phyloP scores from a whole-genome alignment of 495 filamentous ascomycete genomes.

The Pseudomonodictys pantanalensis region DNA sequence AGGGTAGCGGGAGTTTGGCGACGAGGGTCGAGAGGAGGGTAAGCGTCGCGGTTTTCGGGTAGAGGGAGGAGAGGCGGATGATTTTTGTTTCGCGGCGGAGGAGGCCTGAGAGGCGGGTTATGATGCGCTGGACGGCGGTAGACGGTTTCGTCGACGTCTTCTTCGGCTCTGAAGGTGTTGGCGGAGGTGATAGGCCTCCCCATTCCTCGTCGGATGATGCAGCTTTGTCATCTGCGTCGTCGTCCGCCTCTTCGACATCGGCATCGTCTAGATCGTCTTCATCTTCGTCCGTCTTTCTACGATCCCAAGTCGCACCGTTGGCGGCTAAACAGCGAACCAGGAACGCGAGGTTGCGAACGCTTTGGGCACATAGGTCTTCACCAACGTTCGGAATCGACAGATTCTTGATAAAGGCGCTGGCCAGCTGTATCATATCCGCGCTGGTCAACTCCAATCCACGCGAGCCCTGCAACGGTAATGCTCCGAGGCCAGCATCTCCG shows the following conservation, averaged over 20 bases:
- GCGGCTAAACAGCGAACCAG: constrained; percentile 65
- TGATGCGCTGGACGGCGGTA: constrained; percentile 66
- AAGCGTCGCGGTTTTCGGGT: constrained; percentile 71
- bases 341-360: constrained; percentile 74
- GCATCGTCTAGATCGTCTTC: constrained; percentile 41
- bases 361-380: constrained; percentile 67
- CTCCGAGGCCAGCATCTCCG: constrained; percentile 48
- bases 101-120: constrained; percentile 69
- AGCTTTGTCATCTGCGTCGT: constrained; percentile 45
- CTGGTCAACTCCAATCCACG: constrained; percentile 64
- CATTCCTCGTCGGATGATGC: constrained; percentile 38
- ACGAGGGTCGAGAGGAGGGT: constrained; percentile 64
- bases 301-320: constrained; percentile 53
- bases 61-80: constrained; percentile 24
- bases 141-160: constrained; percentile 31
- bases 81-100: constrained; percentile 66
- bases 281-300: constrained; percentile 39
- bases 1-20: constrained; percentile 54
- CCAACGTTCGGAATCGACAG: constrained; percentile 63
- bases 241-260: constrained; percentile 39
- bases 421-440: constrained; percentile 63
- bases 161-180: neutral
- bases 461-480: constrained; percentile 65
- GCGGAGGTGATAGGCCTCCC: constrained; percentile 12
- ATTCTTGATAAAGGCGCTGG: constrained; percentile 60